Base-by-base conservation (phyloP, 306 rosid genomes). In the Medicago ruthenica region DNA sequence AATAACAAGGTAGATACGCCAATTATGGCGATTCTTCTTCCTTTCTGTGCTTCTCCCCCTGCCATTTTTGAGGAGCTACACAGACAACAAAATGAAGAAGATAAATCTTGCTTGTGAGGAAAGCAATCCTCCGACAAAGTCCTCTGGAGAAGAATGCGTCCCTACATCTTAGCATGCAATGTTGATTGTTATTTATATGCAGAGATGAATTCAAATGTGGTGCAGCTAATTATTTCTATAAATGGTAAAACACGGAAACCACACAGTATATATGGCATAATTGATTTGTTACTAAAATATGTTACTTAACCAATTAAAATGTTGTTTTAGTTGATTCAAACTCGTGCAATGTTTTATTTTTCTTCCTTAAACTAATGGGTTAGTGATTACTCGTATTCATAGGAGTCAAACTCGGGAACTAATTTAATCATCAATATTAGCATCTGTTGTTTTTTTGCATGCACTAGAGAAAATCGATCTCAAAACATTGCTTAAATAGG, bases 11-110 rank as follows among this genome's bases (percentile, higher is more conserved):
- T 8, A 16, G 75, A 70, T 1, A 70, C 62, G 0, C 75, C 75
- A 10, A 50, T 50, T 5, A 47, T 34, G 47, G 47, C 62, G 17
- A 50, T 3, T 50, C 62, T 70, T 2, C 31, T 70, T n/a, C 75
- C 75, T 55, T 70, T 70, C 11, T 70, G 15, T 70, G 74, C 74
- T 27, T 48, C 61, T 48, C 61, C 61, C 6, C 40, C 66, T 13
- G 41, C 2, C 66, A 60, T 60, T 18, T 12, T 5, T 12, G 44
- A 9, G 48, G 69, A 36, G 20, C 7, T 5, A 18, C 27, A n/a
- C 15, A 17, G 34, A 57, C 3, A 16, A 37, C 27, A 10, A 64
- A 37, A 40, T 10, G 15, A 11, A 64, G 27, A 16, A 37, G 14
- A 22, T 4, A 34, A 37, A 64, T 4, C 9, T 8, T 24, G 27